phyloP scores from a whole-genome alignment of 176 grass and related monocot species.

The sorghum (Sorghum bicolor) region Sorghum_bicolor_NCBIv3 NC_012872.2:63620501-63621000 shows the following conservation, averaged over 20 bases:
- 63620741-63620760: constrained; percentile 44
- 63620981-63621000: constrained; percentile 84
- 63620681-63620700: constrained; percentile 59
- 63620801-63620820: constrained; percentile 71
- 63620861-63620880: constrained; percentile 35
- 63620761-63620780: constrained; percentile 44
- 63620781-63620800: constrained; percentile 62
- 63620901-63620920: constrained; percentile 93
- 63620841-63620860: constrained; percentile 26
- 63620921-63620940: constrained; percentile 78
- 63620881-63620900: constrained; percentile 79
- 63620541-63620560: constrained; percentile 66
- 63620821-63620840: constrained; percentile 56
- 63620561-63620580: constrained; percentile 53
- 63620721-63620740: constrained; percentile 46
- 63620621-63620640: constrained; percentile 70
- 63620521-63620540: constrained; percentile 61
- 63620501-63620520: constrained; percentile 61
- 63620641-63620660: constrained; percentile 66
- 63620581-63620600: constrained; percentile 60
- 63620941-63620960: constrained; percentile 68
- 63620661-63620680: constrained; percentile 48
- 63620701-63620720: constrained; percentile 40
- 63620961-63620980: constrained; percentile 67
- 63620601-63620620: constrained; percentile 55